phyloP scores from a whole-genome alignment of 2,329 filamentous ascomycete genomes.

The Davidsoniella eucalypti region DNA sequence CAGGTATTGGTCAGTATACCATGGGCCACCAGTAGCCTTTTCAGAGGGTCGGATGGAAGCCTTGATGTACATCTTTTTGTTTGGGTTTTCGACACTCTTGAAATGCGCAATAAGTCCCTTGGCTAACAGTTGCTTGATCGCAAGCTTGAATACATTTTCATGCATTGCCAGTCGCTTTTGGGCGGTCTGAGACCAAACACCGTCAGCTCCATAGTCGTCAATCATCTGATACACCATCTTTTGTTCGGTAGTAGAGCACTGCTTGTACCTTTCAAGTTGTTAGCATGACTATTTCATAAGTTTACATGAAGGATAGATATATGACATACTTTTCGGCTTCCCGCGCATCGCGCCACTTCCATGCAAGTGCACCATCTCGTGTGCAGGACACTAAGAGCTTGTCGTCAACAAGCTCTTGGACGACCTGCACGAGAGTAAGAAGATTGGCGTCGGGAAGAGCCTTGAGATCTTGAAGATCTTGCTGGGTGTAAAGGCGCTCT shows the following conservation, averaged over 20 bases:
- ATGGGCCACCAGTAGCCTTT: conserved; percentile 80
- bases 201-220: conserved; percentile 67
- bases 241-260: conserved; percentile 53
- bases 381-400: conserved; percentile 38
- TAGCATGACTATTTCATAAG: neutral
- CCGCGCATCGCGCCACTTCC: conserved; percentile 40
- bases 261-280: conserved; percentile 33
- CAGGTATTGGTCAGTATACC: conserved; percentile 82
- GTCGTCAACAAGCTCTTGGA: conserved; percentile 42
- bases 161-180: conserved; percentile 68
- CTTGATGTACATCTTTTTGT: conserved; percentile 93
- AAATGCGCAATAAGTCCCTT: conserved; percentile 76
- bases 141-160: conserved; percentile 64
- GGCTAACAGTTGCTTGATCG: conserved; percentile 66
- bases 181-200: conserved; percentile 82
- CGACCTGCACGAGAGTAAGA: conserved; percentile 35
- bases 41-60: conserved; percentile 70
- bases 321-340: conserved; percentile 43
- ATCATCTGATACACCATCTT: conserved; percentile 77
- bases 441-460: conserved; percentile 41
- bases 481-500: conserved; percentile 37
- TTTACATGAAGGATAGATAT: neutral
- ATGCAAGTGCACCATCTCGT: conserved; percentile 29
- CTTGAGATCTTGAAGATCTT: conserved; percentile 38
- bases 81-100: conserved; percentile 80